These are phyloP conservation scores for Shiraia sp. DNA, from an alignment of 2,329 filamentous ascomycete genomes.

Conservation along the genomic window DNA sequence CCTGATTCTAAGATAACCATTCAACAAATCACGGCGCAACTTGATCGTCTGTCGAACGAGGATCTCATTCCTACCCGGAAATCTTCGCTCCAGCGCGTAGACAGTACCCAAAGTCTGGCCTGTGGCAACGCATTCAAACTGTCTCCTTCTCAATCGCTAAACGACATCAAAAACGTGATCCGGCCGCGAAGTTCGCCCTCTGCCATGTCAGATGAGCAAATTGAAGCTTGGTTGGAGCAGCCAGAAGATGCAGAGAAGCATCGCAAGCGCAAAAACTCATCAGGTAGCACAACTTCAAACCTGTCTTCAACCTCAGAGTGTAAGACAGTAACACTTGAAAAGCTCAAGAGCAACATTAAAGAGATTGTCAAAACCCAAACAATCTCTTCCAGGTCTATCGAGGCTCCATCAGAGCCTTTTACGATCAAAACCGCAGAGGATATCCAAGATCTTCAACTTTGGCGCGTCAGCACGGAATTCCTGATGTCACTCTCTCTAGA, in stretches of 20 bases:
- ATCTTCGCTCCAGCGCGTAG: too few relatives aligned
- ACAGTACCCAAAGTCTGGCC: slow-evolving; percentile 1
- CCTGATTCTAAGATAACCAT: neutral
- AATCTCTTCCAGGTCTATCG: neutral
- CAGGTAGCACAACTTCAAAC: neutral
- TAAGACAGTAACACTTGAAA: neutral
- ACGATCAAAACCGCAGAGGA: neutral
- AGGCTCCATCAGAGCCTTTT: neutral
- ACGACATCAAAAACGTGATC: slow-evolving; percentile 3
- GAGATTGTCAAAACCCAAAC: neutral
- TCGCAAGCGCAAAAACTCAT: slow-evolving; percentile 10
- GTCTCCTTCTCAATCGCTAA: slow-evolving; percentile 8
- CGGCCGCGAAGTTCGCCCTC: slow-evolving; percentile 10
- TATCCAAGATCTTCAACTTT: neutral
- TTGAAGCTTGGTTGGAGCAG: slow-evolving; percentile 21
- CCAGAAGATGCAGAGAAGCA: slow-evolving; percentile 22
- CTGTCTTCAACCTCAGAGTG: neutral
- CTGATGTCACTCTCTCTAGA: neutral
- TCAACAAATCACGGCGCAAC: too few relatives aligned
- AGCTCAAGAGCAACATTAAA: neutral
- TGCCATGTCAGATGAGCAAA: slow-evolving; percentile 23
- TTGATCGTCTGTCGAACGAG: too few relatives aligned
- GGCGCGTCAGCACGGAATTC: neutral
- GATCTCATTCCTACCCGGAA: too few relatives aligned
- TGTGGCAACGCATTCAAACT: neutral